Percentiles rank a stretch among this genome's conserved stretches.
phyloP scores from a whole-genome alignment of 148 eudicot genomes.

The Vaccinium corymbosum region DNA sequence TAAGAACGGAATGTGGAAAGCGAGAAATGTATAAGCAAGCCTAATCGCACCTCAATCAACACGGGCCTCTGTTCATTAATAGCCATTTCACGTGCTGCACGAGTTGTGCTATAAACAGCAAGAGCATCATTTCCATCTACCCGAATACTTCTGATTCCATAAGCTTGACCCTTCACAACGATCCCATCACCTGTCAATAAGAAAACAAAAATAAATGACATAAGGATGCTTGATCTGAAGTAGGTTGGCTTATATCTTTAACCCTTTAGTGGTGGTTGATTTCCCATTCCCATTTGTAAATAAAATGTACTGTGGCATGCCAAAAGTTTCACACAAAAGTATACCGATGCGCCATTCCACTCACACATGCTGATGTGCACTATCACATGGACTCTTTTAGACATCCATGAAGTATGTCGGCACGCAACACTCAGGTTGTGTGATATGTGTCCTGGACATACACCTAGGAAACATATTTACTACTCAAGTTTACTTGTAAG shows the following conservation, averaged over 20 bases:
- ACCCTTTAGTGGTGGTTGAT: background rate
- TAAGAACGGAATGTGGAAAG: background rate
- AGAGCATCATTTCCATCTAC: constrained; percentile 95
- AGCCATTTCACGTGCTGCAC: constrained; percentile 69
- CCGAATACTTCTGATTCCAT: constrained; percentile 74
- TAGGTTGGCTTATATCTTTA: background rate
- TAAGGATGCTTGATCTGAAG: background rate
- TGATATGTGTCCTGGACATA: background rate
- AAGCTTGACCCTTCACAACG: constrained; percentile 75
- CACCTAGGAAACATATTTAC: background rate
- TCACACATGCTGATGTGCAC: background rate
- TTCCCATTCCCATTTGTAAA: background rate
- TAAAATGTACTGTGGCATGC: background rate
- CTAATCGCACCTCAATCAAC: constrained; percentile 62
- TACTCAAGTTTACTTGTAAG: background rate
- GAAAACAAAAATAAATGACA: background rate
- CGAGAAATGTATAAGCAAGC: background rate
- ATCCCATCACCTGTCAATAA: constrained; percentile 74
- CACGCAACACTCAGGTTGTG: background rate
- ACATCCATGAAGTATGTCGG: background rate
- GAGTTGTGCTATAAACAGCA: constrained; percentile 68
- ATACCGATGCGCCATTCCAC: background rate
- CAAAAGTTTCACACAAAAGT: background rate
- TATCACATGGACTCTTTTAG: background rate
- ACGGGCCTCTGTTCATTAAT: constrained; percentile 61